These are phyloP conservation scores for Coelastrella sp. DNA, from an alignment of 139 green algal species.

Conservation along the genomic window DNA sequence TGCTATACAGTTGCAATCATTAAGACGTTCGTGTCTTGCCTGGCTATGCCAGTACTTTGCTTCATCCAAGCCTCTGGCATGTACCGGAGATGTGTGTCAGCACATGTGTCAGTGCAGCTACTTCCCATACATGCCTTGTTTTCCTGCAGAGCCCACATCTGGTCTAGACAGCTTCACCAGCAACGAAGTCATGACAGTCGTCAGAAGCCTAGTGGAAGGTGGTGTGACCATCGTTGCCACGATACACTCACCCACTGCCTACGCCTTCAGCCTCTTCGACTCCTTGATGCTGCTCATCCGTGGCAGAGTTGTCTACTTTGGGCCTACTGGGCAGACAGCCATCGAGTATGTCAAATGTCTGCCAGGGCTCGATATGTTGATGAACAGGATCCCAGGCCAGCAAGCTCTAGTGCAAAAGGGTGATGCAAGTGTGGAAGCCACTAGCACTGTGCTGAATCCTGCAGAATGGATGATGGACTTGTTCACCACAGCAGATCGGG, in stretches of 20 bases:
- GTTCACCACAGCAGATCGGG: conserved; percentile 66
- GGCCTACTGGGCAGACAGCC: background rate
- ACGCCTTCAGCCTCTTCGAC: conserved; percentile 85
- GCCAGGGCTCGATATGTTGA: background rate
- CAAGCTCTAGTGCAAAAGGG: background rate
- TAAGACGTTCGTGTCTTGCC: too few species aligned
- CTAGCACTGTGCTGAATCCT: background rate
- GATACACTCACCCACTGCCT: conserved; percentile 79
- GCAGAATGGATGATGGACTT: conserved; percentile 71
- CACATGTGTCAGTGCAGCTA: background rate
- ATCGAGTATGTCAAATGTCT: background rate
- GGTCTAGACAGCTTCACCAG: conserved; percentile 79
- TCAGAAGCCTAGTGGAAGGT: conserved; percentile 50
- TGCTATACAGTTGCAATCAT: too few species aligned
- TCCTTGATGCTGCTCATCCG: conserved; percentile 61
- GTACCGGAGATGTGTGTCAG: too few species aligned
- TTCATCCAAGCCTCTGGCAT: too few species aligned
- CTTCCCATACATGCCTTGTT: conserved; percentile 13
- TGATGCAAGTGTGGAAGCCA: background rate
- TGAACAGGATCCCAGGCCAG: background rate
- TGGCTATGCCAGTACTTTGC: too few species aligned
- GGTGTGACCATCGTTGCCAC: conserved; percentile 74
- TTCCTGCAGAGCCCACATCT: conserved; percentile 68
- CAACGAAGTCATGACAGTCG: conserved; percentile 71
- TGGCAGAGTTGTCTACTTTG: conserved; percentile 48